Evolutionary conservation across 2,329 filamentous ascomycete species (phyloP).

Genomic region (Cladobotryum mycophilum): DNA sequence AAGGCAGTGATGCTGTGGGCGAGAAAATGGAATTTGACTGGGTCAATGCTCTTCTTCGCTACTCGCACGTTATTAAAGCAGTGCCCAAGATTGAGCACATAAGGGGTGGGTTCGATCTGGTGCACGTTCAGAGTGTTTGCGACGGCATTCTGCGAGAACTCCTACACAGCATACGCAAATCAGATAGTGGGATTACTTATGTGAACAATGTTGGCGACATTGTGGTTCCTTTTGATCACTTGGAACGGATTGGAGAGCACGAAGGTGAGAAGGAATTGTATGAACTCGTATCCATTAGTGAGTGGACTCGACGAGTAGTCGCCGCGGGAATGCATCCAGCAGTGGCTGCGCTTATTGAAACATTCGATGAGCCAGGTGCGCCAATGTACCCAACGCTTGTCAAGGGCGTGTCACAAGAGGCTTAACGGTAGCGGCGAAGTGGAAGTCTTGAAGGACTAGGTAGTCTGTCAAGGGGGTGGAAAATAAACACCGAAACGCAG

Average conservation of each 20-base stretch:
- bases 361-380: not conserved
- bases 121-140: not conserved
- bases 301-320: not conserved
- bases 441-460: too few species aligned
- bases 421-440: too few species aligned
- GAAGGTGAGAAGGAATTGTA: not conserved
- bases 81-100: too few species aligned
- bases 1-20: too few species aligned
- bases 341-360: not conserved
- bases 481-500: too few species aligned
- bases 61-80: too few species aligned
- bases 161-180: not conserved
- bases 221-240: not conserved
- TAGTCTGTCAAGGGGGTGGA: too few species aligned
- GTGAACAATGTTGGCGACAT: not conserved
- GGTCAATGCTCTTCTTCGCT: too few species aligned
- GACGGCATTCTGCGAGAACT: not conserved
- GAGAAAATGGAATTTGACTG: too few species aligned
- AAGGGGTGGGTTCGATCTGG: too few species aligned
- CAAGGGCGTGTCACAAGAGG: not conserved
- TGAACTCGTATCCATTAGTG: not conserved
- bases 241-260: not conserved
- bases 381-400: not conserved
- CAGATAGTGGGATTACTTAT: not conserved
- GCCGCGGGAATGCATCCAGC: not conserved